phyloP scores from a whole-genome alignment of 2,329 filamentous ascomycete genomes.

The Penicillium sp. region DNA sequence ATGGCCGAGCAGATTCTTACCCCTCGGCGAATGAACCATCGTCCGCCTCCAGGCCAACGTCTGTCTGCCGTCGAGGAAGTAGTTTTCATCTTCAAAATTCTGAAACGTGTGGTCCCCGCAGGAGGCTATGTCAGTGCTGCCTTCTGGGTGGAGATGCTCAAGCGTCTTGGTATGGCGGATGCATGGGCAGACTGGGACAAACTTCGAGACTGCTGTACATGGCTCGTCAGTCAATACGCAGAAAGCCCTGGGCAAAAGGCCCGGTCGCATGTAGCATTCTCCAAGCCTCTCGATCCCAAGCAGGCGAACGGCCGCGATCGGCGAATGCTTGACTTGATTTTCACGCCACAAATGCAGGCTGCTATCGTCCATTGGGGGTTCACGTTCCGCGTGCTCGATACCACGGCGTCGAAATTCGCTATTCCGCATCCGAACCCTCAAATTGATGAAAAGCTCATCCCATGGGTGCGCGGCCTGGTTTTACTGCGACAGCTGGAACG shows the following conservation, averaged over 20 bases:
- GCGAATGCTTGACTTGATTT: slow-evolving; percentile 40
- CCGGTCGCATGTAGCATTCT: slow-evolving; percentile 10
- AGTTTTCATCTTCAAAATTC: slow-evolving; percentile 46
- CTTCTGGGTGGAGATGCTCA: slow-evolving; percentile 57
- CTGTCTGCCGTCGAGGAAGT: slow-evolving; percentile 39
- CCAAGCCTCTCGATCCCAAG: background rate
- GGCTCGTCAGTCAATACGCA: slow-evolving; percentile 48
- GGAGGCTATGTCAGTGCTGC: slow-evolving; percentile 42
- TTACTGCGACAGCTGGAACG: slow-evolving; percentile 40
- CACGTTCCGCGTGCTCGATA: slow-evolving; percentile 27
- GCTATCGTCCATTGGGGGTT: slow-evolving; percentile 53
- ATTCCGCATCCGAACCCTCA: slow-evolving; percentile 16
- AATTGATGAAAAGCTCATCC: slow-evolving; percentile 28
- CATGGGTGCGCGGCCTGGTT: slow-evolving; percentile 40
- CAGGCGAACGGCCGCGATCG: slow-evolving; percentile 14
- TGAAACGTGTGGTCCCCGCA: slow-evolving; percentile 47
- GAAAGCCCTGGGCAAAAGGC: slow-evolving; percentile 10
- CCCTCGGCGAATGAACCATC: slow-evolving; percentile 27
- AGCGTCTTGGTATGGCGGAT: slow-evolving; percentile 56
- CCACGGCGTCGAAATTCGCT: slow-evolving; percentile 18
- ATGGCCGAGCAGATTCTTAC: slow-evolving; percentile 40
- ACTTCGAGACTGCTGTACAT: slow-evolving; percentile 50
- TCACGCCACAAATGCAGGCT: slow-evolving; percentile 43
- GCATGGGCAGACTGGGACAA: slow-evolving; percentile 45
- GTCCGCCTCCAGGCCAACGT: slow-evolving; percentile 24